Evolutionary conservation across 768 basidiomycete genomes (phyloP).

Genomic region (Panaeolus cyanescens): DNA sequence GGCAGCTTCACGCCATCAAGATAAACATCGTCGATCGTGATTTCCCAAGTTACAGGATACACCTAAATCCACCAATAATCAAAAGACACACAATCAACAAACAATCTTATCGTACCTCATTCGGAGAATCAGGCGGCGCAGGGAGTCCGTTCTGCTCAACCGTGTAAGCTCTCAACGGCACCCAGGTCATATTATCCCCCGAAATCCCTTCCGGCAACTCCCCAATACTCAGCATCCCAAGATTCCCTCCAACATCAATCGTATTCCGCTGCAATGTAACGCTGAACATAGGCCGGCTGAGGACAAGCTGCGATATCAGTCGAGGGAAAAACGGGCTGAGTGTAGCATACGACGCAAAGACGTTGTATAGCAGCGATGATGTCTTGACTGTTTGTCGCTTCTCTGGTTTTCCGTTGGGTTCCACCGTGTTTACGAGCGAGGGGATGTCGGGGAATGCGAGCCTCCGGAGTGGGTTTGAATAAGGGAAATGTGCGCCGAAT

Average conservation of each 20-base stretch:
- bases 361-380: constrained; percentile 14
- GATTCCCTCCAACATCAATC: constrained; percentile 67
- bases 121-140: constrained; percentile 54
- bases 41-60: constrained; percentile 74
- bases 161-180: constrained; percentile 58
- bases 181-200: constrained; percentile 62
- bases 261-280: constrained; percentile 71
- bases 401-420: neutral
- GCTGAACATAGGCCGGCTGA: constrained; percentile 50
- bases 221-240: constrained; percentile 67
- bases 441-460: constrained; percentile 31
- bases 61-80: no score
- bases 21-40: constrained; percentile 69
- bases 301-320: constrained; percentile 36
- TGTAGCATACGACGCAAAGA: constrained; percentile 40
- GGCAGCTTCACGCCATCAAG: constrained; percentile 67
- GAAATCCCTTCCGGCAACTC: constrained; percentile 55
- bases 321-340: constrained; percentile 49
- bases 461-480: constrained; percentile 18
- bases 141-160: constrained; percentile 52
- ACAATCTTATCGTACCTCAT: constrained; percentile 54
- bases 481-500: constrained; percentile 24
- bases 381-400: constrained; percentile 16
- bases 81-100: constrained; percentile 8
- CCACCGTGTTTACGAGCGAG: constrained; percentile 9